Base-by-base conservation (phyloP, 495 filamentous ascomycete species). In the Diplogelasinospora grovesii region DNA sequence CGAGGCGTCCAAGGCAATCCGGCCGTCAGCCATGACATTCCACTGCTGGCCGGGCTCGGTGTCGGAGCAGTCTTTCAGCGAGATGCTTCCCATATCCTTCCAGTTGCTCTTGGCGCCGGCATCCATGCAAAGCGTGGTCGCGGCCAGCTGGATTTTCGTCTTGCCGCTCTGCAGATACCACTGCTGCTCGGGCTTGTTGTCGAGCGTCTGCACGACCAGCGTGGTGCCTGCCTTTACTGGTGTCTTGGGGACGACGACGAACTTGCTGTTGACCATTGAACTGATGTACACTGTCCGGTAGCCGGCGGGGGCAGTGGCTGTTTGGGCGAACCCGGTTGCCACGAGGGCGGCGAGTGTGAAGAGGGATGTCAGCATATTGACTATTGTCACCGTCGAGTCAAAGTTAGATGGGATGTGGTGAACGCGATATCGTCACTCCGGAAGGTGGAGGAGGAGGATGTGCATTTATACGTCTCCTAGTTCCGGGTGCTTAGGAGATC, bases 1-100 rank as follows among this genome's bases (percentile, higher is more conserved):
- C 10, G 70, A 69, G 11, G 41, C 34, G 14, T 61, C 53, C 9
- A 75, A 44, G n/a, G 65, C 64, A 31, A 75, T 73, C 3, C 71
- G 54, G 20, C 70, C 72, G 43, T 74, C 69, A 15, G 52, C 46
- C 64, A 65, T 66, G 43, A 61, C 69, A 1, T 50, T 37, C 66
- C 66, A 75, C 29, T 69, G 64, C 55, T 75, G 72, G 3, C 47
- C 57, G 4, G 48, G 53, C 11, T 43, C 55, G 23, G 59, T 64
- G 34, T 61, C 65, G 39, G 53, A 47, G 53, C 72, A 75, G 3
- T 60, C 53, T 26, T 61, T 60, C 15, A 75, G 25, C 24, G 41
- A 61, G 50, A 74, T 49, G 44, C 40, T 60, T 16, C 50, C 70
- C 71, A 75, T 73, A 43, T 74, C 70, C 55, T 69, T 73, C 70